phyloP scores from a whole-genome alignment of 371 early-diverging fungal species.

The Mucor irregularis region DNA sequence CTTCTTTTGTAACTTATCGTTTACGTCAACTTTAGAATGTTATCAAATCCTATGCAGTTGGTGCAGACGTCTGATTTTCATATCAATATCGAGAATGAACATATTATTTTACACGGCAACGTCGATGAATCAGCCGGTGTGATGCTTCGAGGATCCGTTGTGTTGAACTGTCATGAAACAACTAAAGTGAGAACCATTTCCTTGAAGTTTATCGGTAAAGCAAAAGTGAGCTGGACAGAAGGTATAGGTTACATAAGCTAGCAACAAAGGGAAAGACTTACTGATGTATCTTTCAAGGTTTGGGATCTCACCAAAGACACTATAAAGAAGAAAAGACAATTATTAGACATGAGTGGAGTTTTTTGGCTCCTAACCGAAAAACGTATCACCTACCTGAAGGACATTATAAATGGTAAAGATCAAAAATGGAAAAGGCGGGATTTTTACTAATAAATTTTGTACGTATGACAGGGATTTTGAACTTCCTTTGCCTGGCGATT shows the following conservation, averaged over 20 bases:
- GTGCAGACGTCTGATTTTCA: constrained; percentile 39
- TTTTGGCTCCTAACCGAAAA: constrained; percentile 37
- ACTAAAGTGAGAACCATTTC: constrained; percentile 42
- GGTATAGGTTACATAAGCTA: constrained; percentile 17
- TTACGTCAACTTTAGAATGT: neutral
- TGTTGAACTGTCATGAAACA: constrained; percentile 40
- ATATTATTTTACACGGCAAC: constrained; percentile 47
- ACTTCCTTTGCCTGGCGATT: constrained; percentile 51
- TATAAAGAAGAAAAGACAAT: constrained; percentile 42
- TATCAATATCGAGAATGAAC: constrained; percentile 41
- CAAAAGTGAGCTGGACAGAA: constrained; percentile 48
- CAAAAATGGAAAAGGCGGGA: neutral
- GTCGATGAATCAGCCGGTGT: constrained; percentile 50
- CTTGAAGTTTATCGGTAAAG: constrained; percentile 46
- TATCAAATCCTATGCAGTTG: constrained; percentile 36
- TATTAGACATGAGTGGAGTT: constrained; percentile 50
- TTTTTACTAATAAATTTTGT: neutral
- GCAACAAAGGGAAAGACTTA: neutral
- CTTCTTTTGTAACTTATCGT: neutral
- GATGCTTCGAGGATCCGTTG: constrained; percentile 44
- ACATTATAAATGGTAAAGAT: constrained; percentile 43
- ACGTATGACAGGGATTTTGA: constrained; percentile 46
- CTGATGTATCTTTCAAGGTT: constrained; percentile 17
- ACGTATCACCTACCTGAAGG: constrained; percentile 41
- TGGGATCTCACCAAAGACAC: constrained; percentile 49